These are phyloP conservation scores for Fusarium phyllophilum DNA, from an alignment of 2,329 filamentous ascomycete genomes.

Conservation along the genomic window DNA sequence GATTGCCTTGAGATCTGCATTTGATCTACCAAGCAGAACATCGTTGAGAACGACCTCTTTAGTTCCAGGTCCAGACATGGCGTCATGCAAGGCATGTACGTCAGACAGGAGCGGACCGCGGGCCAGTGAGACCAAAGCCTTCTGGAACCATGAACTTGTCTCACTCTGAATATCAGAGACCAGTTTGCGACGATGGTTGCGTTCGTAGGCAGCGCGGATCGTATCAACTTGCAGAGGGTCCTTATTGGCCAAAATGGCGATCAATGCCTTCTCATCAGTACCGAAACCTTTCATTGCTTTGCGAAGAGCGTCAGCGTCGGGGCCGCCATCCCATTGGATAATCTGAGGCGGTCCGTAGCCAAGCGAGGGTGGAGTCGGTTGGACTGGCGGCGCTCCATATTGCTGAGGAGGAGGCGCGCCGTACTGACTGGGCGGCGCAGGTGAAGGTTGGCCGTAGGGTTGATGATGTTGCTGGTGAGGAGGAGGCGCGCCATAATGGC, in stretches of 20 bases:
- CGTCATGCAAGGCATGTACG: conserved; percentile 73
- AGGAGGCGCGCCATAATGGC: conserved; percentile 56
- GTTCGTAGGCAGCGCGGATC: conserved; percentile 73
- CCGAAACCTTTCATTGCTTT: conserved; percentile 94
- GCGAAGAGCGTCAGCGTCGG: conserved; percentile 77
- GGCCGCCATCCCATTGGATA: conserved; percentile 73
- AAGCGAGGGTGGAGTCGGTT: conserved; percentile 72
- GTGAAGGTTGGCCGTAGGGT: conserved; percentile 38
- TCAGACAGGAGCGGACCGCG: conserved; percentile 85
- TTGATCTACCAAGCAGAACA: conserved; percentile 81
- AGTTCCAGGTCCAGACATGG: conserved; percentile 83
- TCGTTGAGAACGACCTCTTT: conserved; percentile 90
- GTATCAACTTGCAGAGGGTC: conserved; percentile 81
- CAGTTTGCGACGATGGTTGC: conserved; percentile 73
- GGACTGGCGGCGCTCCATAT: conserved; percentile 54
- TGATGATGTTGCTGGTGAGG: conserved; percentile 38
- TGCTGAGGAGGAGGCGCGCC: conserved; percentile 47
- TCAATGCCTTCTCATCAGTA: conserved; percentile 83
- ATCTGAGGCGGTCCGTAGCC: conserved; percentile 80
- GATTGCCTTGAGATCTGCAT: conserved; percentile 89
- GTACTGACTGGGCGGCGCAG: conserved; percentile 45
- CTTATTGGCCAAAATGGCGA: conserved; percentile 74
- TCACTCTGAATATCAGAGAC: conserved; percentile 81
- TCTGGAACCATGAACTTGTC: conserved; percentile 77
- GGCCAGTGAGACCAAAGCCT: conserved; percentile 78